A percentile compares a stretch with the other conserved stretches of the same genome.
phyloP scores from a whole-genome alignment of 2,329 filamentous ascomycete species.

The Ustulina deusta region DNA sequence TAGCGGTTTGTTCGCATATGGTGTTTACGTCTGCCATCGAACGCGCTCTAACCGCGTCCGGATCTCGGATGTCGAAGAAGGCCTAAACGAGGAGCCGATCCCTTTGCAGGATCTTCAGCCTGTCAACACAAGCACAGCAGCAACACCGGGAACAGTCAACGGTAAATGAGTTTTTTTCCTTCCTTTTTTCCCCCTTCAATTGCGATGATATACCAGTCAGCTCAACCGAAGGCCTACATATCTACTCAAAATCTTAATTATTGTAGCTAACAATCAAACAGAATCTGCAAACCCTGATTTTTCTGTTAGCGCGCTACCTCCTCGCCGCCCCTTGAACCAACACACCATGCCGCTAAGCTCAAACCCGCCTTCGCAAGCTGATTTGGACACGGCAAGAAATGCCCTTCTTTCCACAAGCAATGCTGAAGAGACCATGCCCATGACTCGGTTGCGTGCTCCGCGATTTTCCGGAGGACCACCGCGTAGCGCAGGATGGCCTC shows the following conservation, averaged over 20 bases:
- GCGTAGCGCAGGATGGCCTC: not conserved
- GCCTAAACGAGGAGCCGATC: not conserved
- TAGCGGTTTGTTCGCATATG: not conserved
- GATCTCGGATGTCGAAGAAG: constrained; percentile 3
- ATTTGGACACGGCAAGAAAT: constrained; percentile 15
- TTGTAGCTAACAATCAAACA: constrained; percentile 16
- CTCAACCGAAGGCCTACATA: not conserved
- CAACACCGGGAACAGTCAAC: not conserved
- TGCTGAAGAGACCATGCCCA: not conserved
- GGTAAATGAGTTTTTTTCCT: constrained; percentile 4
- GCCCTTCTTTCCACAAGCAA: not conserved
- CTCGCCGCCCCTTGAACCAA: not conserved
- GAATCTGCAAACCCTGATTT: not conserved
- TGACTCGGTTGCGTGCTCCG: not conserved
- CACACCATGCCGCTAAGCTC: constrained; percentile 11
- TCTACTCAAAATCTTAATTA: not conserved
- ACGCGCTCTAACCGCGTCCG: not conserved
- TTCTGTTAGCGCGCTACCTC: not conserved
- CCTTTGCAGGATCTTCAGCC: constrained; percentile 12
- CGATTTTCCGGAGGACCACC: not conserved
- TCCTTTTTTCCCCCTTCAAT: no score
- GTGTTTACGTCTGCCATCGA: not conserved
- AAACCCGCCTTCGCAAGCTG: constrained; percentile 10
- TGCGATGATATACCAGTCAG: not conserved
- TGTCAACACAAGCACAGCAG: not conserved